phyloP scores from a whole-genome alignment of 352 stramenopile species.

The Phytopythium montanum region DNA sequence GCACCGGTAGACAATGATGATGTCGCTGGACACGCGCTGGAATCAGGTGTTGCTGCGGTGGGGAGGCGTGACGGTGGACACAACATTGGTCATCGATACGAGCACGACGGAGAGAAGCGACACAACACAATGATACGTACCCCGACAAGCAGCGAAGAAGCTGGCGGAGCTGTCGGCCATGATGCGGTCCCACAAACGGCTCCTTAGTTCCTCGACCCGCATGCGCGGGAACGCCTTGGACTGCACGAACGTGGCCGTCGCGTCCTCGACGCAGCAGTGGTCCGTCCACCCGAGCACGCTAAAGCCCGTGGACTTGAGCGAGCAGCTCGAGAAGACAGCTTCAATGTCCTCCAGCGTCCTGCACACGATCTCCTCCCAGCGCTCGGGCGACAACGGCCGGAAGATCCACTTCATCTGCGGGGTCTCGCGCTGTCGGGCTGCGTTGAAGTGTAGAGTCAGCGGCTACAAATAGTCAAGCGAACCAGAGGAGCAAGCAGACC shows the following conservation, averaged over 20 bases:
- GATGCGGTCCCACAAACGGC: slow-evolving; percentile 32
- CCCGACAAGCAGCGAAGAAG: slow-evolving; percentile 48
- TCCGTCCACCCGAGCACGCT: slow-evolving; percentile 49
- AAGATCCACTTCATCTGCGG: slow-evolving; percentile 28
- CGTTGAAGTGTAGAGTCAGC: neutral
- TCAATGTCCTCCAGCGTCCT: slow-evolving; percentile 32
- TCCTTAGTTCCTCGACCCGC: slow-evolving; percentile 38
- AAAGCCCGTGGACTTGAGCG: slow-evolving; percentile 26
- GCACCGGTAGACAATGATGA: slow-evolving; percentile 45
- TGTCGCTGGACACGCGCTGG: slow-evolving; percentile 38
- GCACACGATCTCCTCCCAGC: slow-evolving; percentile 32
- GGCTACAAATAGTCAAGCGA: neutral
- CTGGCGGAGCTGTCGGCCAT: slow-evolving; percentile 39
- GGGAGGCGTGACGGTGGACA: too few species aligned
- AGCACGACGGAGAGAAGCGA: neutral
- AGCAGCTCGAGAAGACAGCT: slow-evolving; percentile 20
- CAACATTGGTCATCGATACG: neutral
- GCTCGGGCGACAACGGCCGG: slow-evolving; percentile 18
- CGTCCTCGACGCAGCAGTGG: slow-evolving; percentile 30
- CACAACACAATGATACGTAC: too few species aligned
- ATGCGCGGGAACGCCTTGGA: slow-evolving; percentile 44
- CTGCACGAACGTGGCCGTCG: slow-evolving; percentile 39
- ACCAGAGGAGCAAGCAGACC: neutral
- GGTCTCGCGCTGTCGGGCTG: slow-evolving; percentile 17
- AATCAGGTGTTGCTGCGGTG: slow-evolving; percentile 40